Evolutionary conservation across 495 filamentous ascomycete species (phyloP), one percentile per base, ranked within the genome.

Genomic region (Durotheca rogersii): DNA sequence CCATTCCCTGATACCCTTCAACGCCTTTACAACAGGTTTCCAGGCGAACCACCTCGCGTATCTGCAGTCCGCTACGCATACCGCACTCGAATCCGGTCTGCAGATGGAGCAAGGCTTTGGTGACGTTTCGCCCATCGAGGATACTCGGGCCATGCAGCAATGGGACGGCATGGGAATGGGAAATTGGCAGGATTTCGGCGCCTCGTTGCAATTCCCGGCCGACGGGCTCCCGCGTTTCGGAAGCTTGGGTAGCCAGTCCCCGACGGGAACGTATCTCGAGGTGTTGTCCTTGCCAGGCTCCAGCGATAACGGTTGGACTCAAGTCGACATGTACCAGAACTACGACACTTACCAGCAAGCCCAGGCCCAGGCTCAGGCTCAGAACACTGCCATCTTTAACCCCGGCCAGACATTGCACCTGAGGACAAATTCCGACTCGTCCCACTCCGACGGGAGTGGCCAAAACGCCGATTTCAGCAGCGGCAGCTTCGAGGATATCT

Each of bases 251-350:
- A 86, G 85, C 67, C 83, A 84, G 63, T 94, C 90, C 38, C 90
- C 90, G 6, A 89, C 86, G 0, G 85, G 87, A 49, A 90, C 85
- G 29, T 88, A 85, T 65, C 69, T 94, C 6, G 90, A 95, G 68
- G 86, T 92, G 30, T 72, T 89, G 18, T 96, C 90, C 10, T 71
- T 93, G 23, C 77, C 80, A 16, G 81, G 79, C 53, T 88, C 88
- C 7, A 91, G 87, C 66, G 90, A 94, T 53, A 86, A 88, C 64
- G 88, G 88, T 30, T 96, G 90, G 90, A 80, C 76, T 35, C 76
- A 80, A 16, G 81, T 93, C 12, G 87, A 92, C 51, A 62, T 73
- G 45, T 78, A 73, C 42, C 72, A 67, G 3, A 74, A 70, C 46
- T 74, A 66, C 48, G 71, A 78, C 15, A 59, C 65, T 19, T 79